phyloP scores from a whole-genome alignment of 2,329 filamentous ascomycete species.

The Metarhizium anisopliae region DNA sequence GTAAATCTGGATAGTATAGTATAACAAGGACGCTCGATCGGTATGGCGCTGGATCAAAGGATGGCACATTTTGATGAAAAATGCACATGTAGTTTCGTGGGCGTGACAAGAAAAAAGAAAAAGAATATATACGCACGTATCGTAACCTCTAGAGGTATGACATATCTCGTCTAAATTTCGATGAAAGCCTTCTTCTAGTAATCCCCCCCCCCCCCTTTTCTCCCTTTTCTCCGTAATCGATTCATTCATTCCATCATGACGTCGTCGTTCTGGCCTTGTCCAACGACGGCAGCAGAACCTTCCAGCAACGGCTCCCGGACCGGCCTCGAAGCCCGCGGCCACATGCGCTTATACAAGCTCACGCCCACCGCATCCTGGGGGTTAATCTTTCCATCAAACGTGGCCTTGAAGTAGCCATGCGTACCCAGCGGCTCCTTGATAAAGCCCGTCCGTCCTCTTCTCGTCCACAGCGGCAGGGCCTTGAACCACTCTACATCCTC shows the following conservation, averaged over 20 bases:
- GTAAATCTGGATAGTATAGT: too few relatives aligned
- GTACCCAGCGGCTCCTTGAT: constrained; percentile 93
- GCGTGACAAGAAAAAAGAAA: not conserved
- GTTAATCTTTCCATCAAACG: constrained; percentile 92
- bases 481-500: constrained; percentile 98
- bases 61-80: not conserved
- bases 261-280: constrained; percentile 17
- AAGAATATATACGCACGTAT: constrained; percentile 15
- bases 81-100: not conserved
- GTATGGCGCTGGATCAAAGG: too few relatives aligned
- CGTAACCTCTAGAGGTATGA: constrained; percentile 17
- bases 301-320: constrained; percentile 35
- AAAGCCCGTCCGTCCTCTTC: constrained; percentile 75
- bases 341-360: constrained; percentile 79
- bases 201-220: not conserved
- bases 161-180: constrained; percentile 9
- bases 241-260: constrained; percentile 29
- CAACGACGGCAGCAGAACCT: constrained; percentile 11
- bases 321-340: constrained; percentile 58
- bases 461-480: constrained; percentile 90
- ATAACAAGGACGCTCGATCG: too few relatives aligned
- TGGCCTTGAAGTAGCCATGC: constrained; percentile 99
- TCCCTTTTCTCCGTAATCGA: not conserved
- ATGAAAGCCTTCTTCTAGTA: not conserved
- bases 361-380: constrained; percentile 90